Conservation (phyloP, 345 rosid species). For the Trapa incisa region DNA sequence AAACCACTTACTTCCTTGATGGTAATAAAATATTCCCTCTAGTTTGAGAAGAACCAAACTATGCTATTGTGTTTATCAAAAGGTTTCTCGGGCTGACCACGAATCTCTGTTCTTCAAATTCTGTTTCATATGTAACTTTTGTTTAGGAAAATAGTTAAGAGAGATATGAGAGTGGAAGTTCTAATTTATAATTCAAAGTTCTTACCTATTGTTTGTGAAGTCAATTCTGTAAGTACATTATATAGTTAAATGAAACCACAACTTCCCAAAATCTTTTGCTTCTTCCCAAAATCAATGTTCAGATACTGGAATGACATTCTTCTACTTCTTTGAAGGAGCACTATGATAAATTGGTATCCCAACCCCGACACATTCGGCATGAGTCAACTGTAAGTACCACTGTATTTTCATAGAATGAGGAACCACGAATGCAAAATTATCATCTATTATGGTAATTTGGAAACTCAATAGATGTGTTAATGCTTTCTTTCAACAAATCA, state of each 20-base stretch:
- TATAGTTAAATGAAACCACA: no score
- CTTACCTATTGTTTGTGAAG: no score
- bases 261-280: no score
- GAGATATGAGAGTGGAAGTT: no score
- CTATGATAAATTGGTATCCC: constrained; percentile 48
- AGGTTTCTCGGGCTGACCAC: no score
- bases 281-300: neutral
- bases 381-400: constrained; percentile 75
- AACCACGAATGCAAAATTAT: neutral
- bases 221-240: no score
- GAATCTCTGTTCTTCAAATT: neutral
- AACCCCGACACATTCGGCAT: constrained; percentile 55
- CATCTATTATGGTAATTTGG: neutral
- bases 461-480: neutral
- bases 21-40: constrained; percentile 27
- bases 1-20: constrained; percentile 75
- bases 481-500: neutral
- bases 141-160: neutral
- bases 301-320: neutral
- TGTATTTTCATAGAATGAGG: neutral
- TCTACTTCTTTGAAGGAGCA: constrained; percentile 42
- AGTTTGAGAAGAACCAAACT: neutral
- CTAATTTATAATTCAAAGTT: no score
- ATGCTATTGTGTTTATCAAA: neutral
- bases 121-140: neutral